These are phyloP conservation scores for Trametes coccinea DNA, from an alignment of 768 basidiomycete species.

Conservation along the genomic window DNA sequence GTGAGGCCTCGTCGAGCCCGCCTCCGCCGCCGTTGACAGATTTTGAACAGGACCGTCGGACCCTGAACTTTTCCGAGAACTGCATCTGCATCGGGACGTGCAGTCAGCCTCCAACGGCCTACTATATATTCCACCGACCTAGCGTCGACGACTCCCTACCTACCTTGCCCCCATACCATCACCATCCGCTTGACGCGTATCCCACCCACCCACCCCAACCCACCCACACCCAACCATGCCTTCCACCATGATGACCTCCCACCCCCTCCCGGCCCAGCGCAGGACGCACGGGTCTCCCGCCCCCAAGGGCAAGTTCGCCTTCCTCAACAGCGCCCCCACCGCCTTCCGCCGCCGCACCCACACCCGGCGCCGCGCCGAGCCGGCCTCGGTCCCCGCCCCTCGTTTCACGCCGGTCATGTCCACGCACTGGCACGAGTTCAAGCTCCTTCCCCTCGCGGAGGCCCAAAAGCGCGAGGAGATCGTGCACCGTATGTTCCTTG, in stretches of 20 bases:
- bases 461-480: slow-evolving; percentile 11
- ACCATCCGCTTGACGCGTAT: slow-evolving; percentile 6
- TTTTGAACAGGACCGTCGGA: too few species aligned
- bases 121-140: too few species aligned
- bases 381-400: background rate
- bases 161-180: slow-evolving; percentile 1
- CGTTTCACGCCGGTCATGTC: background rate
- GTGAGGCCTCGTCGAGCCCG: too few species aligned
- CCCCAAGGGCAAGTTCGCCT: background rate
- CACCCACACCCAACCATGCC: background rate
- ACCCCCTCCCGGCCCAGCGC: background rate
- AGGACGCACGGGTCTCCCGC: slow-evolving; percentile 10
- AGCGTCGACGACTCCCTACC: background rate
- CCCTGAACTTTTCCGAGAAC: too few species aligned
- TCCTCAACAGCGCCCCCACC: background rate
- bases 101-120: background rate
- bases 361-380: slow-evolving; percentile 1
- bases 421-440: slow-evolving; percentile 8
- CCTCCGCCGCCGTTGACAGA: too few species aligned
- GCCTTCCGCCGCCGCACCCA: background rate
- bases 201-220: background rate
- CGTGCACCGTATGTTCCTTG: slow-evolving; percentile 12
- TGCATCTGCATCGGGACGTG: too few species aligned
- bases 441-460: slow-evolving; percentile 9
- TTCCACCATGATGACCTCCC: background rate